Conservation (phyloP, 2,329 filamentous ascomycete genomes). For the Metarhizium guizhouense region DNA sequence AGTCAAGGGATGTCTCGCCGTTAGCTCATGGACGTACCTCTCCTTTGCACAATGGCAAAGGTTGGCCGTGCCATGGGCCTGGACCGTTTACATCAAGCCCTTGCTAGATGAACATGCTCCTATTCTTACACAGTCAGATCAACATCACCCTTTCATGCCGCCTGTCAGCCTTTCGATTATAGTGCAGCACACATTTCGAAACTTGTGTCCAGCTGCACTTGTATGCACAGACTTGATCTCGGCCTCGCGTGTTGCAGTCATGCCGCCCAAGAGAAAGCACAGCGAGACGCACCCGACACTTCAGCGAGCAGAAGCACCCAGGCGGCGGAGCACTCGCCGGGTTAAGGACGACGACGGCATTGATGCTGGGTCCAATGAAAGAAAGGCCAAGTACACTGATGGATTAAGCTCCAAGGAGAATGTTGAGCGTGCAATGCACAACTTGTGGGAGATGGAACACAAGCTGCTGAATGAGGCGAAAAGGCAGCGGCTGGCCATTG, state of each 20-base stretch:
- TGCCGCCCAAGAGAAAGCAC: conserved; percentile 32
- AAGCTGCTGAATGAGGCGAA: conserved; percentile 33
- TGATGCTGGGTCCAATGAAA: not conserved
- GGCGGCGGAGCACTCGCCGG: conserved; percentile 18
- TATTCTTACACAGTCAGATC: not conserved
- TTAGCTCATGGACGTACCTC: too few species aligned
- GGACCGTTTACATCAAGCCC: not conserved
- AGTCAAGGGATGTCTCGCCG: too few species aligned
- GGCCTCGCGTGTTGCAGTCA: conserved; percentile 10
- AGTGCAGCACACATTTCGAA: not conserved
- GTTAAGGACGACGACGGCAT: conserved; percentile 4
- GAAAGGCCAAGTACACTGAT: not conserved
- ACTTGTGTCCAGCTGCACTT: not conserved
- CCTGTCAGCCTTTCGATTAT: not conserved
- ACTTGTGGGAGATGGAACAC: conserved; percentile 40
- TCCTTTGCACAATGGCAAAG: not conserved
- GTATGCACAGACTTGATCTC: not conserved
- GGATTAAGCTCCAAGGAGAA: conserved; percentile 12
- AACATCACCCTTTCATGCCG: not conserved
- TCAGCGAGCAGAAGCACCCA: conserved; percentile 11
- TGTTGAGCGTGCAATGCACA: conserved; percentile 31
- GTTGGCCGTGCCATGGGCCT: not conserved
- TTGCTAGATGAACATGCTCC: not conserved
- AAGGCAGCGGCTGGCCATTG: conserved; percentile 36
- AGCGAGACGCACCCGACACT: conserved; percentile 10